phyloP scores from a whole-genome alignment of 768 basidiomycete species.

The Cystobasidium tubakii region DNA sequence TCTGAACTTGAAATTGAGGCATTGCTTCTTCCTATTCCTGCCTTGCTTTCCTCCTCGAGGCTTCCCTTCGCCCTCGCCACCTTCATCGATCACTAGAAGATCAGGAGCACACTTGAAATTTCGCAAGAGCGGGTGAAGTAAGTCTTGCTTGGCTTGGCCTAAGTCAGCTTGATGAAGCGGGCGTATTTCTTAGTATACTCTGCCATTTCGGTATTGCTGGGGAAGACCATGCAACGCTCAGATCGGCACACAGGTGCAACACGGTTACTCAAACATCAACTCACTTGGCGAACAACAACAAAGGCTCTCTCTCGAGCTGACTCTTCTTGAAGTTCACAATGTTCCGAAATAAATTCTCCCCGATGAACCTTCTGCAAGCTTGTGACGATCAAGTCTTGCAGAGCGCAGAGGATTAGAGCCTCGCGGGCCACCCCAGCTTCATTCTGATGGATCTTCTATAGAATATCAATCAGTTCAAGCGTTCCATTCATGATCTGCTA shows the following conservation, averaged over 20 bases:
- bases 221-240: background rate
- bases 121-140: slow-evolving; percentile 11
- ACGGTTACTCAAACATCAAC: no score
- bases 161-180: slow-evolving; percentile 1
- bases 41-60: background rate
- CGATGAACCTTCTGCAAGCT: slow-evolving; percentile 8
- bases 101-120: background rate
- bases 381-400: background rate
- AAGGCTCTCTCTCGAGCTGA: background rate
- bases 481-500: no score
- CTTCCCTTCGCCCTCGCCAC: background rate
- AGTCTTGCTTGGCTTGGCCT: background rate
- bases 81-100: background rate
- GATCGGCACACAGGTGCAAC: no score
- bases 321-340: slow-evolving; percentile 18
- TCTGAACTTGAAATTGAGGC: no score
- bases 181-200: slow-evolving; percentile 7
- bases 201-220: background rate
- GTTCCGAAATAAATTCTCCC: slow-evolving; percentile 6
- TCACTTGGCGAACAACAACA: slow-evolving; percentile 2
- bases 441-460: background rate
- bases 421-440: background rate
- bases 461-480: no score
- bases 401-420: background rate
- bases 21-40: no score